Percentiles rank a stretch among this genome's conserved stretches.
These are phyloP conservation scores for Aquilaria agallochum DNA, from an alignment of 441 rosid genomes.

Conservation along the genomic window DNA sequence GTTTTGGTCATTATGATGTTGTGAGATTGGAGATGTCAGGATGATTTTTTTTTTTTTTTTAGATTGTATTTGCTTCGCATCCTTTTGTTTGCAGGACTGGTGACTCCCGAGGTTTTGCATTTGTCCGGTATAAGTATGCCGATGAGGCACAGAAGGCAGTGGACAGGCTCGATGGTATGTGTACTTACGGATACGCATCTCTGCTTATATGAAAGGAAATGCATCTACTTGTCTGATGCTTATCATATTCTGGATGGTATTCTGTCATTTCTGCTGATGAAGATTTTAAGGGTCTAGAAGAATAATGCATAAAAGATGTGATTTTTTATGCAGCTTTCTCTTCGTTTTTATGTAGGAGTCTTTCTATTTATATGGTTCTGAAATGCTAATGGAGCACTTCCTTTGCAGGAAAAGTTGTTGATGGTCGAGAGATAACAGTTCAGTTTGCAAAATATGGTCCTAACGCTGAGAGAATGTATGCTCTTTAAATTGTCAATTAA, in stretches of 20 bases:
- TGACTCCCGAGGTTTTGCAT: constrained; percentile 71
- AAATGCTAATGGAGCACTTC: no score
- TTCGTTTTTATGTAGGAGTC: background rate
- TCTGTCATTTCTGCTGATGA: no score
- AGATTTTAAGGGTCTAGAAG: no score
- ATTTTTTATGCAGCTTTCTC: no score
- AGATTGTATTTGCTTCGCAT: background rate
- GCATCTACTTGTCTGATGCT: no score
- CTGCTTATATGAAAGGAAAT: no score
- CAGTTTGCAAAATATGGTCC: constrained; percentile 79
- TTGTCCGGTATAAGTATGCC: constrained; percentile 73
- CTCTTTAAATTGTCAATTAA: background rate
- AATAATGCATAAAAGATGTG: no score
- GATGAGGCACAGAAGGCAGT: constrained; percentile 79
- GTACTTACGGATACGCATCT: no score
- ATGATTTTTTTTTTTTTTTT: background rate
- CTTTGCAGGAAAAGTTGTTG: constrained; percentile 57
- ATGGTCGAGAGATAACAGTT: constrained; percentile 69
- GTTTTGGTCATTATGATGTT: background rate
- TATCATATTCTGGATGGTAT: no score
- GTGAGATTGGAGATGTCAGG: background rate
- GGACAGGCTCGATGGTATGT: constrained; percentile 56
- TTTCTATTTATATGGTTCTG: background rate
- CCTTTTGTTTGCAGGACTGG: constrained; percentile 42
- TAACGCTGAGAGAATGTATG: constrained; percentile 76